Base-by-base conservation (phyloP, 2,329 filamentous ascomycete species). In the Aspergillus texensis region DNA sequence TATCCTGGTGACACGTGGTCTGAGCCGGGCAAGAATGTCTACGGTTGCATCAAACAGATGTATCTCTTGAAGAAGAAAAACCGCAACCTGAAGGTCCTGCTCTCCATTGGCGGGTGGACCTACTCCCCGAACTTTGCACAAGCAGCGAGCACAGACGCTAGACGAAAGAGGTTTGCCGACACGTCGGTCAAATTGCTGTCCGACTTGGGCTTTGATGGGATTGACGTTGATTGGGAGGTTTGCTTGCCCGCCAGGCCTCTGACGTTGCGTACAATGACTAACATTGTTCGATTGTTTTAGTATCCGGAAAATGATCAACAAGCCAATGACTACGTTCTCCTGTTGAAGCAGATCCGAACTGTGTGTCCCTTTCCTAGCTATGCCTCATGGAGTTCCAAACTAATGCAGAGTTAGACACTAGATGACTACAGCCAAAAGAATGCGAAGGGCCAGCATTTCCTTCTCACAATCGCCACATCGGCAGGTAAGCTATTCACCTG, bases 21-120 rank as follows among this genome's bases (percentile, higher is more conserved):
- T 67, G 90, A 92, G 65, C 71, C 77, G 0, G 93, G 92, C 57
- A 87, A 81, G 62, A 93, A 94, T 72, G 87, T 88, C 56, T 93
- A 93, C 71, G 93, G 93, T 45, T 90, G 88, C 72, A 77, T 93
- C 65, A 93, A 93, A 79, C 91, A 94, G 74, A 81, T 96, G 1
- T 92, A 85, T 75, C 68, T 92, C 1, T 83, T 91, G 60, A 96
- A 96, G 82, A 89, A 93, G 78, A 80, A 84, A 69, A 87, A 96
- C 75, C 88, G 92, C 21, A 87, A 91, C 59, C 78, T 96, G 62
- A 96, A 96, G 78, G 84, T 90, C 4, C 84, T 97, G 14, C 85
- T 97, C 5, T 93, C 90, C 62, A 92, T 96, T 65, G 93, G 93
- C 48, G 93, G 93, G n/a, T 95, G 90, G 88, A 91, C 88, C 0